Evolutionary conservation across 345 rosid species (phyloP), one percentile per base, ranked within the genome.

Genomic region (Aegle marmelos): DNA sequence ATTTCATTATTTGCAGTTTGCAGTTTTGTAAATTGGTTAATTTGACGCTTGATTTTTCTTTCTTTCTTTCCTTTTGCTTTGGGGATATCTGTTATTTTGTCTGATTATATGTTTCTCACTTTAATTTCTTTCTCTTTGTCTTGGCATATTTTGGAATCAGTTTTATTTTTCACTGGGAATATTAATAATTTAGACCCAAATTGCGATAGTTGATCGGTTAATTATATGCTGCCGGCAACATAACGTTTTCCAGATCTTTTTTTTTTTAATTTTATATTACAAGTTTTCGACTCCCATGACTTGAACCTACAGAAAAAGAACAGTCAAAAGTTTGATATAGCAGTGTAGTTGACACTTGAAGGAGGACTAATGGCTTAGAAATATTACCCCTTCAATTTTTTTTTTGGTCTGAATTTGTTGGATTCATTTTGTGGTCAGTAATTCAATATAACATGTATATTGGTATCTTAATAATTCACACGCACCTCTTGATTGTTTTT

Each of bases 101-200:
- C 65, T n/a, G 73, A 70, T 25, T 27, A 3, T 45, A 5, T 14
- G 54, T 67, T 72, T 60, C 62, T 70, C 56, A 10, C 37, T 6
- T 72, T 57, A 8, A 41, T 53, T 73, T 68, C 16, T 50, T 22
- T 53, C 30, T 39, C 33, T 61, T 63, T 74, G 61, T 79, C 24
- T 77, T 53, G 60, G 81, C 68, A 57, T 74, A 69, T 79, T 63
- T 70, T 30, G 76, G 78, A 73, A 76, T 61, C 72, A 59, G 39
- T 65, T 64, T 45, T 21, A 56, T 67, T 31, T 24, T 64, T 31
- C 33, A 36, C n/a, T 19, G 62, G 36, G 50, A 45, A 45, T 45
- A 13, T 8, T 67, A 21, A 66, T 16, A 62, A 5, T 27, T 74
- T 73, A 11, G 28, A 66, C 50, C 76, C 68, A 30, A 33, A 25